Evolutionary conservation across 192 early-diverging fungal species (phyloP), one percentile per base, ranked within the genome.

Genomic region (Hyaloraphidium curvatum): DNA sequence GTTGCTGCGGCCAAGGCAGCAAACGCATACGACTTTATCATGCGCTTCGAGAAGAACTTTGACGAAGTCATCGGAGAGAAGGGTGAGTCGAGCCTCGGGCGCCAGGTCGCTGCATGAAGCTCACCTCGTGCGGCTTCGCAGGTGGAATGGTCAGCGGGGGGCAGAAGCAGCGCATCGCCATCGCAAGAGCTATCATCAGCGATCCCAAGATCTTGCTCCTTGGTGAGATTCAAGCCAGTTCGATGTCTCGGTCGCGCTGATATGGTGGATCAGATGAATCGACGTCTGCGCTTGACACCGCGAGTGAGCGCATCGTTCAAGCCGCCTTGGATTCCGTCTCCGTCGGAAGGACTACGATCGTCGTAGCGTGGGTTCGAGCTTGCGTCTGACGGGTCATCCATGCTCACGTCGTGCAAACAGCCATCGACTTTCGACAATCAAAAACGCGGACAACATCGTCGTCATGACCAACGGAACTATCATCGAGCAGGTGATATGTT

Each of bases 151-250:
- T 48, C 17, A 11, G 7, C 5, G 43, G 43, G 5, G 89, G 89
- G 30, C 89, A 93, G 63, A 93, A 93, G 63, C 89, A 93, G 74
- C 81, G 92, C 56, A 87, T 93, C 60, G 87, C 89, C 52, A 48
- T 48, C 43, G 43, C 43, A 48, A 11, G 43, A 7, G 43, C 43
- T 7, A 25, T 48, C 14, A 48, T 48, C 25, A 25, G 43, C 14
- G 43, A 48, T 14, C 43, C 43, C 23, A 11, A 25, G 7, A 48
- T 48, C 25, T 48, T 48, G 43, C 43, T 48, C 4, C 25, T 48
- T 25, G 43, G 43, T 48, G 43, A n/a, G n/a, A n/a, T n/a, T n/a
- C n/a, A n/a, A n/a, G n/a, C n/a, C n/a, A n/a, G n/a, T n/a, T n/a
- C n/a, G n/a, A n/a, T n/a, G n/a, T n/a, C n/a, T n/a, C n/a, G n/a